These are phyloP conservation scores for Neurospora pannonica DNA, from an alignment of 495 filamentous ascomycete genomes.

Conservation along the genomic window DNA sequence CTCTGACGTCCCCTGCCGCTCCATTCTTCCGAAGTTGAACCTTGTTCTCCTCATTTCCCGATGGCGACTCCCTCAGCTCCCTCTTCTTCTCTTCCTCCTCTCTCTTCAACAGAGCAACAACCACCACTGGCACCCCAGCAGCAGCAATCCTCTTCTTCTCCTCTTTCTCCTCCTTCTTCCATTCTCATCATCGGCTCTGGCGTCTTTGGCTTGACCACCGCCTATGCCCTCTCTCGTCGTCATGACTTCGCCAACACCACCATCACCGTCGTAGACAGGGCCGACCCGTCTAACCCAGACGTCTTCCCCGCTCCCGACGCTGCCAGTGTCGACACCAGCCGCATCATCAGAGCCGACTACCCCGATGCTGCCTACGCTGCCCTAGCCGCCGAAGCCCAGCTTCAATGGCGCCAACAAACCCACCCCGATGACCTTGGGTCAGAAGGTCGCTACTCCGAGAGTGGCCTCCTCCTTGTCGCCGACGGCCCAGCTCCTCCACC, in stretches of 20 bases:
- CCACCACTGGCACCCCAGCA: neutral
- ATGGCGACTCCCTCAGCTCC: neutral
- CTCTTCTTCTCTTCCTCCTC: conserved; percentile 5
- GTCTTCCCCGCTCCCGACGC: conserved; percentile 59
- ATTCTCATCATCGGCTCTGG: conserved; percentile 72
- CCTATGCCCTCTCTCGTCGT: conserved; percentile 48
- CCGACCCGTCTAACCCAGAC: conserved; percentile 28
- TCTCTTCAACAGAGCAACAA: neutral
- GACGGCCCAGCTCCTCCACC: conserved; percentile 17
- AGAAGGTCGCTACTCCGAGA: conserved; percentile 64
- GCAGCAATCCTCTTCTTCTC: conserved; percentile 3
- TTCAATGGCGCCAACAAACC: conserved; percentile 57
- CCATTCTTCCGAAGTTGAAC: neutral
- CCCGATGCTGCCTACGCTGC: conserved; percentile 58
- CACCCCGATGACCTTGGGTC: conserved; percentile 43
- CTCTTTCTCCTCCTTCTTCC: conserved; percentile 30
- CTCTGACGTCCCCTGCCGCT: neutral
- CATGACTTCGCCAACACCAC: conserved; percentile 42
- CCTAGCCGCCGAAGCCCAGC: conserved; percentile 58
- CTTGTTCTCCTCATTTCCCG: neutral
- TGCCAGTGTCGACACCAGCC: conserved; percentile 64
- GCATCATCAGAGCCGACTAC: conserved; percentile 79
- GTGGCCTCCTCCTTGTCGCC: conserved; percentile 61
- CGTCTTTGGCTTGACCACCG: conserved; percentile 67
- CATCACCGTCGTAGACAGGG: conserved; percentile 63